These are phyloP conservation scores for Croton setiger DNA, from an alignment of 441 rosid species.

Conservation along the genomic window DNA sequence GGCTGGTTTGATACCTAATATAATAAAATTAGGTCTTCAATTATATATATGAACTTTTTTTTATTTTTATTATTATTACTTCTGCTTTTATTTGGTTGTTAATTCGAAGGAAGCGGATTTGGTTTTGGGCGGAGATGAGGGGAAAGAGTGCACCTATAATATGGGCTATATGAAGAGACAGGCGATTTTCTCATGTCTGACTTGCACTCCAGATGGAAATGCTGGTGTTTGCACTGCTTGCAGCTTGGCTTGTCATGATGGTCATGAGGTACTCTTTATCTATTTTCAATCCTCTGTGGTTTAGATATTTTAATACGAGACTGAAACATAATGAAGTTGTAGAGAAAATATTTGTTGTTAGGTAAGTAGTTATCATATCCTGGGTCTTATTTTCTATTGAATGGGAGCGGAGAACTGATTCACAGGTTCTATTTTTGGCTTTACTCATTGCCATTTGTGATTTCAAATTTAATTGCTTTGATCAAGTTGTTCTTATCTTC, in stretches of 20 bases:
- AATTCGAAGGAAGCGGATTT: slow-evolving; percentile 72
- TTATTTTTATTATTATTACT: not conserved
- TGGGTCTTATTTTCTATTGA: not conserved
- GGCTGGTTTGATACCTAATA: not conserved
- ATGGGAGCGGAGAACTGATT: not conserved
- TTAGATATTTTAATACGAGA: not conserved
- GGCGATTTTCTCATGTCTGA: slow-evolving; percentile 87
- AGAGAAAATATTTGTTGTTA: not conserved
- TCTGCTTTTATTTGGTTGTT: not conserved
- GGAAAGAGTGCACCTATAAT: slow-evolving; percentile 82
- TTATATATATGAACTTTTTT: not conserved
- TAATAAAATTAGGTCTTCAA: not conserved
- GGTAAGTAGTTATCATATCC: not conserved
- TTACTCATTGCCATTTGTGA: not conserved
- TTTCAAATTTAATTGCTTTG: not conserved
- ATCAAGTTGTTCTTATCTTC: not conserved
- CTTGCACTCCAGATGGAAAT: slow-evolving; percentile 89
- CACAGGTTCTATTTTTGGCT: not conserved
- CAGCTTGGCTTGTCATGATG: slow-evolving; percentile 91
- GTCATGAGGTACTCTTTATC: slow-evolving; percentile 74
- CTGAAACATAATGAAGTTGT: not conserved
- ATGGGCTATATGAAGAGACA: slow-evolving; percentile 89
- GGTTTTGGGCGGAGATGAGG: slow-evolving; percentile 97
- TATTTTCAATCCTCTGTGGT: slow-evolving; percentile 4
- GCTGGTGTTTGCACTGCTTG: slow-evolving; percentile 97